Evolutionary conservation across 345 rosid species (phyloP), one percentile per base, ranked within the genome.

Genomic region (Pistacia vera): DNA sequence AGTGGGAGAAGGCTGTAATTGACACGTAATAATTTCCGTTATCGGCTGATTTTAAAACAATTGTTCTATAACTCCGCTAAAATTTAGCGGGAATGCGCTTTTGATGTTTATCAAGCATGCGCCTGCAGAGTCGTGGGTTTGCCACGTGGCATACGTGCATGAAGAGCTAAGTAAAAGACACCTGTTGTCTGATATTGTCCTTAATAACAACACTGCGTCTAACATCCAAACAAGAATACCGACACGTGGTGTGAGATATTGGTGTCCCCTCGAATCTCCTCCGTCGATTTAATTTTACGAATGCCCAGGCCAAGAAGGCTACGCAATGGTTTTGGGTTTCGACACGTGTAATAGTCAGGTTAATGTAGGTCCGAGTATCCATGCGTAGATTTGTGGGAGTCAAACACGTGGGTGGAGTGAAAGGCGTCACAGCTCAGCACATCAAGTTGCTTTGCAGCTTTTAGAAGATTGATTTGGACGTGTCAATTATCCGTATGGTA

Each of bases 191-290:
- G 9, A 41, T 41, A 8, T 5, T 7, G 46, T 41, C 9, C 9
- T 41, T 41, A 41, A 5, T 41, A 7, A 41, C 46, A 41, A 1
- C 46, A 41, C 10, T 5, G 9, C 0, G 46, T 5, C 9, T 41
- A 41, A 41, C 46, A 41, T 7, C 41, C 46, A 41, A 7, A 41
- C 46, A 41, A 41, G 46, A 41, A 41, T 41, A 41, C 46, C 1
- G 46, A 71, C 80, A 73, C 84, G 84, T 78, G 84, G 76, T 68
- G 46, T 22, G 8, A 76, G 84, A 81, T 84, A 63, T 33, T n/a
- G 68, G 56, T 70, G 83, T 84, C 75, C 56, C 55, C 68, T 44
- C 64, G 3, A 55, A 76, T 78, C 81, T 67, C 72, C 55, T 54
- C 79, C 83, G 68, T 69, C 76, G 0, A 16, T 75, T 71, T 70